Percentiles rank a stretch among this genome's conserved stretches.
These are phyloP conservation scores for Nigrospora osmanthi DNA, from an alignment of 2,329 filamentous ascomycete species.

Conservation along the genomic window DNA sequence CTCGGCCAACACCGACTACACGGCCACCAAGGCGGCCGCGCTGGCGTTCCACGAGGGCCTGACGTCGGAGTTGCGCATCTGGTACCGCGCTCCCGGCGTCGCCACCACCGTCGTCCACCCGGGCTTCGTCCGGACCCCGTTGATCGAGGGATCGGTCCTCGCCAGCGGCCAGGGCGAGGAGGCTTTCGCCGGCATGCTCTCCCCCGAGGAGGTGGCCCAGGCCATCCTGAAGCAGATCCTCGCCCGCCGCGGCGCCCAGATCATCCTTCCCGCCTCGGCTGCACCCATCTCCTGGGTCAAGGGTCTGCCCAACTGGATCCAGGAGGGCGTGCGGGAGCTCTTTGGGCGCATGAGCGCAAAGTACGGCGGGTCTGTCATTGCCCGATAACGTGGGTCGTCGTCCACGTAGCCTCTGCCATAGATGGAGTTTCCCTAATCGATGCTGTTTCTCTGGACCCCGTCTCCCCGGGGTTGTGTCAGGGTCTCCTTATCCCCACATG, in stretches of 20 bases:
- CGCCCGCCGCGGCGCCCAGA: constrained; percentile 36
- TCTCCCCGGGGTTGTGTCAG: no score
- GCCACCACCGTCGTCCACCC: constrained; percentile 25
- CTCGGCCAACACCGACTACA: constrained; percentile 42
- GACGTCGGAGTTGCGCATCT: constrained; percentile 25
- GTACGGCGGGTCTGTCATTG: neutral
- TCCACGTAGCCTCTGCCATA: no score
- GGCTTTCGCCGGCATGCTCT: constrained; percentile 18
- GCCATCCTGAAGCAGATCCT: constrained; percentile 42
- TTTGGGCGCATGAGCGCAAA: constrained; percentile 3
- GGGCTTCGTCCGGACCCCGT: constrained; percentile 39
- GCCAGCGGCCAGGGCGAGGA: constrained; percentile 14
- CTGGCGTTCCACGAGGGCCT: constrained; percentile 44
- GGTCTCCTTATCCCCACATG: no score
- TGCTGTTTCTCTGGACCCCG: no score
- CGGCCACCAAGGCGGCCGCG: constrained; percentile 40
- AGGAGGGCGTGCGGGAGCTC: constrained; percentile 22
- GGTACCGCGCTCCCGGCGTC: constrained; percentile 26
- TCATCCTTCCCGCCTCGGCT: constrained; percentile 31
- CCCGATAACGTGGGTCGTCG: neutral
- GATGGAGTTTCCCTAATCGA: no score
- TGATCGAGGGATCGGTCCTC: constrained; percentile 25
- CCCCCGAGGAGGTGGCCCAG: constrained; percentile 32
- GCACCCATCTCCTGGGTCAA: constrained; percentile 23
- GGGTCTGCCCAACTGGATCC: constrained; percentile 30